Evolutionary conservation across 345 rosid genomes (phyloP).

Genomic region (Acer negundo): DNA sequence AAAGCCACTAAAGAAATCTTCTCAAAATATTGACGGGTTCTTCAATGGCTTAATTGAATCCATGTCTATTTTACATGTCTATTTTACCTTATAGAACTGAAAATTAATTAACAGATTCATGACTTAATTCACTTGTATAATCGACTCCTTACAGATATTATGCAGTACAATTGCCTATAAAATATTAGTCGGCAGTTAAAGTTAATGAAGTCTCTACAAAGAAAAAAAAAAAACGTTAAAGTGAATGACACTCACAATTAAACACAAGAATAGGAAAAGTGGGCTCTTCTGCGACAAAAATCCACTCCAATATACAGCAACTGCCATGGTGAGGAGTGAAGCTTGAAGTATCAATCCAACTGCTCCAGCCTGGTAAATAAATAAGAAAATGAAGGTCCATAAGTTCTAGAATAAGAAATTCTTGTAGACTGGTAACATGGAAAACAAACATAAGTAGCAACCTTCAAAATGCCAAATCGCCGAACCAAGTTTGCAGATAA

Average conservation of each 20-base stretch:
- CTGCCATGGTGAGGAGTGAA: constrained; percentile 73
- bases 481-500: constrained; percentile 75
- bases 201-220: too few relatives aligned
- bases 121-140: too few relatives aligned
- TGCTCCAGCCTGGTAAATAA: constrained; percentile 81
- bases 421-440: neutral
- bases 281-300: constrained; percentile 69
- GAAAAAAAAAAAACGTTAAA: too few relatives aligned
- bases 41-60: too few relatives aligned
- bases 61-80: too few relatives aligned
- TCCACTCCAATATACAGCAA: constrained; percentile 74
- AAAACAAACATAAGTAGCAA: constrained; percentile 25
- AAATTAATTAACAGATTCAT: too few relatives aligned
- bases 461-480: constrained; percentile 76
- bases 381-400: constrained; percentile 13
- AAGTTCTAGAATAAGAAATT: neutral
- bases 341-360: constrained; percentile 85
- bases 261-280: constrained; percentile 67
- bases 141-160: too few relatives aligned
- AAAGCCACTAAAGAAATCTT: too few relatives aligned
- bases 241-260: constrained; percentile 61
- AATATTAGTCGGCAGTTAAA: too few relatives aligned
- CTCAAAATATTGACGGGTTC: too few relatives aligned
- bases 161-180: too few relatives aligned
- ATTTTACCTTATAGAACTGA: too few relatives aligned